Evolutionary conservation across 1,284 basidiomycete species (phyloP).

Genomic region (Tilletia horrida): DNA sequence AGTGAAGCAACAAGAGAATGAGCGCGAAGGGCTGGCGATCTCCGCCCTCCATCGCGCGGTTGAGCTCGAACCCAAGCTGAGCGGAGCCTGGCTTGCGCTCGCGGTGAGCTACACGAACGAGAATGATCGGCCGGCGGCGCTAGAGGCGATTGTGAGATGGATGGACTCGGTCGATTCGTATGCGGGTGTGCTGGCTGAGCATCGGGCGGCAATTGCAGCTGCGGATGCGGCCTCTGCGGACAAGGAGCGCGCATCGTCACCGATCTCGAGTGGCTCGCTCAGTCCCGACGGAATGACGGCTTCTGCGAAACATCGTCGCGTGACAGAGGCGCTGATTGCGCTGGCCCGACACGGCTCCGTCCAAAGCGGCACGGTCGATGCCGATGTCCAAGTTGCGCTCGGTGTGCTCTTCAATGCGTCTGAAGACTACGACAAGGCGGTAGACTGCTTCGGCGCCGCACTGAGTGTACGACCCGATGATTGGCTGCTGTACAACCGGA

Average conservation of each 20-base stretch:
- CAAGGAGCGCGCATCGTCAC: constrained; percentile 20
- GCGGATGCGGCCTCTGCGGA: constrained; percentile 27
- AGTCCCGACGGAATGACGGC: constrained; percentile 3
- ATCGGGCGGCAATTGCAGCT: constrained; percentile 55
- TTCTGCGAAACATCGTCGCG: constrained; percentile 40
- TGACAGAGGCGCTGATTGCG: constrained; percentile 55
- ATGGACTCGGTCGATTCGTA: constrained; percentile 60
- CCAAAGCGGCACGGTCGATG: constrained; percentile 59
- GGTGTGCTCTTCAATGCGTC: constrained; percentile 88
- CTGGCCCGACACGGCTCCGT: constrained; percentile 51
- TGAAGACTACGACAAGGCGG: constrained; percentile 81
- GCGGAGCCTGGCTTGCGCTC: constrained; percentile 81
- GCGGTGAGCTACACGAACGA: constrained; percentile 93
- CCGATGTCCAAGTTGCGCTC: constrained; percentile 91
- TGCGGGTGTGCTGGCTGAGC: constrained; percentile 56
- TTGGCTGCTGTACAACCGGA: constrained; percentile 90
- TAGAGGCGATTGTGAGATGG: constrained; percentile 80
- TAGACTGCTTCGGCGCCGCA: constrained; percentile 90
- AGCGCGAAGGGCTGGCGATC: constrained; percentile 86
- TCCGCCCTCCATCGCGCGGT: constrained; percentile 77
- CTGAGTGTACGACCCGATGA: constrained; percentile 84
- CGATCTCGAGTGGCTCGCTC: not conserved
- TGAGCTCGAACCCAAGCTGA: constrained; percentile 65
- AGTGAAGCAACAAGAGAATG: constrained; percentile 96
- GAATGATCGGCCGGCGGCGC: constrained; percentile 67